phyloP scores from a whole-genome alignment of 2,329 filamentous ascomycete species.

The Sporothrix euskadiensis region DNA sequence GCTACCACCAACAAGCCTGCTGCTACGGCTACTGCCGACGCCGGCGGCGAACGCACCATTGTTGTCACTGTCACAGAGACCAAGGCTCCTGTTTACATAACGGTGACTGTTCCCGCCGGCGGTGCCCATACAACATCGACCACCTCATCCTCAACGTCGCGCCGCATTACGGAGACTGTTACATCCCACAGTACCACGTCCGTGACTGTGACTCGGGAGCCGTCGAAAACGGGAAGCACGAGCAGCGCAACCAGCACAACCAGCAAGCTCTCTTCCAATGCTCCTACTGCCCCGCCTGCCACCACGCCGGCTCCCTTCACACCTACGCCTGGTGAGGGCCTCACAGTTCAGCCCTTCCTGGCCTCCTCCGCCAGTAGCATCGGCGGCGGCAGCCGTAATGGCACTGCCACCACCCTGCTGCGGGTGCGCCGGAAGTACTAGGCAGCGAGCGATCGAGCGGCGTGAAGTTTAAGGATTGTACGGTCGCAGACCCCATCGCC shows the following conservation, averaged over 20 bases:
- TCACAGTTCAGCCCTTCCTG: conserved; percentile 3
- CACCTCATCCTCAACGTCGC: neutral
- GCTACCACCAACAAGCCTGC: conserved; percentile 14
- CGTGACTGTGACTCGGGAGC: neutral
- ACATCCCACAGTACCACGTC: neutral
- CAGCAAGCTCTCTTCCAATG: neutral
- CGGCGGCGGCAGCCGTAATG: neutral
- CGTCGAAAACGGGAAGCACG: neutral
- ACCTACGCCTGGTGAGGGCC: neutral
- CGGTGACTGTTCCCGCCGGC: conserved; percentile 23
- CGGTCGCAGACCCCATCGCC: neutral
- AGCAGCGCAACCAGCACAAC: neutral
- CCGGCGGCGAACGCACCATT: conserved; percentile 42
- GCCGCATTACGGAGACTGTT: neutral
- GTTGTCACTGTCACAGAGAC: conserved; percentile 45
- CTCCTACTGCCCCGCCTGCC: neutral
- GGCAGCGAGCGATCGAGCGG: neutral
- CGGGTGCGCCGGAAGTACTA: neutral
- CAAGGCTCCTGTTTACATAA: conserved; percentile 26
- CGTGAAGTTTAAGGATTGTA: neutral
- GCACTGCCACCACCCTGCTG: conserved; percentile 1
- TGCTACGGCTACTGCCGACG: conserved; percentile 3
- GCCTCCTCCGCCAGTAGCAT: neutral
- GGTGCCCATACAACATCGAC: neutral
- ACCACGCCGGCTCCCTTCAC: neutral